A percentile compares a stretch with the other conserved stretches of the same genome.
Evolutionary conservation across 2,329 filamentous ascomycete genomes (phyloP).

Genomic region (Botrytis sinoallii): DNA sequence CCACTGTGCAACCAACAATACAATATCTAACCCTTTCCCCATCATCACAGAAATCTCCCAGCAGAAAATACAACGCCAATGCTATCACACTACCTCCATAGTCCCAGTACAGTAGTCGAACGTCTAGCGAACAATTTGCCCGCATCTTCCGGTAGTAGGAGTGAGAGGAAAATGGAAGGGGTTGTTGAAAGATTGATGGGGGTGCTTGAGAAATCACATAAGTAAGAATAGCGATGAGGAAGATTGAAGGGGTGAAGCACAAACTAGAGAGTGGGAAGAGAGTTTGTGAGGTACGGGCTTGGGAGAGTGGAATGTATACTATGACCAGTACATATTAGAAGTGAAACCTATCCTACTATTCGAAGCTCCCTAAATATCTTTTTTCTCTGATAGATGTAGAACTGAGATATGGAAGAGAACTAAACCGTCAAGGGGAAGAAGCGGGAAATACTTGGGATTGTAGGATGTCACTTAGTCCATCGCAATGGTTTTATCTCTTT

Average conservation of each 20-base stretch:
- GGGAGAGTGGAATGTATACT: neutral
- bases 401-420: no score
- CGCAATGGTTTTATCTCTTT: neutral
- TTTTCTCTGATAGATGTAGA: neutral
- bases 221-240: neutral
- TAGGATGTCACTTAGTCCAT: neutral
- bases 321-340: neutral
- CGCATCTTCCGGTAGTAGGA: neutral
- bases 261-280: neutral
- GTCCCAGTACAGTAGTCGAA: neutral
- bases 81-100: neutral
- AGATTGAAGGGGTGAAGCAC: neutral
- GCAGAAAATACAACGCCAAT: neutral
- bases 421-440: neutral
- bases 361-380: rapidly evolving
- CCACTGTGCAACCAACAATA: neutral
- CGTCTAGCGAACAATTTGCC: neutral
- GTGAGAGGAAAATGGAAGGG: neutral
- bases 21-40: neutral
- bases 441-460: neutral
- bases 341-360: neutral
- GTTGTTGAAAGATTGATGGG: neutral
- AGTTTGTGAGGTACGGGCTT: neutral
- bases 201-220: neutral
- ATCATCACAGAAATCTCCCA: neutral